Evolutionary conservation across 352 stramenopile species (phyloP), one percentile per base, ranked within the genome.

Genomic region (Vaucheria bursata): DNA sequence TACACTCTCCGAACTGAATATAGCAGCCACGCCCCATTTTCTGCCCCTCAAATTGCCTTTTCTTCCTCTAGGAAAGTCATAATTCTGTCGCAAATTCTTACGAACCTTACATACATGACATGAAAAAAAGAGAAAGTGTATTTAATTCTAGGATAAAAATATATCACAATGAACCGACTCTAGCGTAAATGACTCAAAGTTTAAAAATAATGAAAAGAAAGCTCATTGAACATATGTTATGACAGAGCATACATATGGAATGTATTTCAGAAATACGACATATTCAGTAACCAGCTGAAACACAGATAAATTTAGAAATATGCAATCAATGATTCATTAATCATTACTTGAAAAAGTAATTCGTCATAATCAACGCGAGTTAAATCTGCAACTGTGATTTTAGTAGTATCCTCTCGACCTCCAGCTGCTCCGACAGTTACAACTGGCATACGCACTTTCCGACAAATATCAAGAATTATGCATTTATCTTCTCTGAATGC

Each of bases 401-500:
- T n/a, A 34, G 85, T 90, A 35, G 88, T 86, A 80, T 92, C 88
- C 32, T 68, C 81, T 36, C 79, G 50, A 50, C 88, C 88, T 49
- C 87, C 88, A 29, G 88, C 88, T 39, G 85, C 87, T 33, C 88
- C 88, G 73, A 83, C 88, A 1, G 85, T 89, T 0, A 92, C 85
- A 53, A 92, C 81, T 1, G 88, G 85, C 31, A 90, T 74, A 1
- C 65, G 18, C 31, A 25, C 34, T 1, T 0, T 7, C 36, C 65
- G 12, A 40, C 65, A 72, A 29, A 35, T 40, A 35, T 34, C 65
- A 29, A 72, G 65, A 29, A 72, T 36, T 7, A 37, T 35, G 31
- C 65, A 72, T 35, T 72, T 72, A 35, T 72, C 65, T 40, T 72
- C 12, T 35, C 65, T 72, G 33, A n/a, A n/a, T n/a, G n/a, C n/a